These are phyloP conservation scores for Linum trigynum DNA, from an alignment of 345 rosid genomes.

Conservation along the genomic window DNA sequence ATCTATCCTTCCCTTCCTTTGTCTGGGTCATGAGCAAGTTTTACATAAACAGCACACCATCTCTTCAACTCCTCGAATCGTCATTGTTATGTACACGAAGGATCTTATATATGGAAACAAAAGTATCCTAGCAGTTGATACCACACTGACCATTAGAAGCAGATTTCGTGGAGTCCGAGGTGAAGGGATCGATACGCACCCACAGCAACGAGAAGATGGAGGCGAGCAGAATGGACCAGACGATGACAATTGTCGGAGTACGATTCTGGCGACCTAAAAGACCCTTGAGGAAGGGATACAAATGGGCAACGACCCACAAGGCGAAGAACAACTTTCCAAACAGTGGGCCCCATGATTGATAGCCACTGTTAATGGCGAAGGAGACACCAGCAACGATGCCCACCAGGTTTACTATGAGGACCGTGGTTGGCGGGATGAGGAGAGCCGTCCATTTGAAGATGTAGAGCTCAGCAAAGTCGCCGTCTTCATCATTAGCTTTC, in stretches of 20 bases:
- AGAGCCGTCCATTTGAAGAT: slow-evolving; percentile 98
- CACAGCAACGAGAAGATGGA: slow-evolving; percentile 98
- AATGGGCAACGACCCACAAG: slow-evolving; percentile 92
- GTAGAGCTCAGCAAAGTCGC: slow-evolving; percentile 91
- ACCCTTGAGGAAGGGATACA: slow-evolving; percentile 98
- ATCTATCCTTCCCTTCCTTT: not conserved
- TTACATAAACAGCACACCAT: too few species aligned
- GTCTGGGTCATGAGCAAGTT: too few species aligned
- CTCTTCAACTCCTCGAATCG: not conserved
- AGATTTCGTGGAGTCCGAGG: slow-evolving; percentile 34
- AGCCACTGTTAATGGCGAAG: slow-evolving; percentile 87
- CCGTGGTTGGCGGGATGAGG: slow-evolving; percentile 95
- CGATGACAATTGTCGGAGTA: slow-evolving; percentile 94
- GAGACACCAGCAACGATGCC: slow-evolving; percentile 99
- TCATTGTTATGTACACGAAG: slow-evolving; percentile 16
- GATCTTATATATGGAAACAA: not conserved
- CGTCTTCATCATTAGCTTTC: slow-evolving; percentile 88
- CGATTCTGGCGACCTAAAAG: slow-evolving; percentile 90
- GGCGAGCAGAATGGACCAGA: slow-evolving; percentile 96
- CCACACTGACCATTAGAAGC: slow-evolving; percentile 65
- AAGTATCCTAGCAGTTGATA: slow-evolving; percentile 31
- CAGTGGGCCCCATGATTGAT: slow-evolving; percentile 98
- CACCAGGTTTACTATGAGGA: slow-evolving; percentile 72
- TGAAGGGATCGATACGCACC: slow-evolving; percentile 94
- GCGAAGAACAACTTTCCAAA: slow-evolving; percentile 97